Conservation (phyloP, 2,329 filamentous ascomycete genomes). For the Alternaria angustiovoidea region DNA sequence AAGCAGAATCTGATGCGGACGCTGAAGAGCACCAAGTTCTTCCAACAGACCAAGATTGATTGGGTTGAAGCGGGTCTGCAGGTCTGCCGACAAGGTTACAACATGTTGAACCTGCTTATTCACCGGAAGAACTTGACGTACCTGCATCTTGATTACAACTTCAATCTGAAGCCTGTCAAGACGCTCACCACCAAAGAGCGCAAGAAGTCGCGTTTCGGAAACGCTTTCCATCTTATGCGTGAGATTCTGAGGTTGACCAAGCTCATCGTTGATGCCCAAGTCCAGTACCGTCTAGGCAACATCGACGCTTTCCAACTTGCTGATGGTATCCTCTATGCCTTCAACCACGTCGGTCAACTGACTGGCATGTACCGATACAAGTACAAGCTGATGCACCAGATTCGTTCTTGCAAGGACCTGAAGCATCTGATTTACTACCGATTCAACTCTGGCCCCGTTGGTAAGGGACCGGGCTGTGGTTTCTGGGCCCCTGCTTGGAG, state of each 20-base stretch:
- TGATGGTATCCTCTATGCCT: slow-evolving; percentile 98
- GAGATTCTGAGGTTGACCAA: slow-evolving; percentile 96
- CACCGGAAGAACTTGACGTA: slow-evolving; percentile 99
- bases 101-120: slow-evolving; percentile 97
- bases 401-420: slow-evolving; percentile 96
- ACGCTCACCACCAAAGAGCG: slow-evolving; percentile 98
- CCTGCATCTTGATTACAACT: slow-evolving; percentile 98
- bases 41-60: slow-evolving; percentile 98
- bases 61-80: slow-evolving; percentile 99
- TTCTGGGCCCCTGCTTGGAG: slow-evolving; percentile 99
- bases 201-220: slow-evolving; percentile 99
- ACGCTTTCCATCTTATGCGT: slow-evolving; percentile 98
- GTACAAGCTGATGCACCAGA: slow-evolving; percentile 99
- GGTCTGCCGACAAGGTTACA: slow-evolving; percentile 97
- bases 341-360: slow-evolving; percentile 97
- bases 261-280: slow-evolving; percentile 96
- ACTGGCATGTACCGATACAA: slow-evolving; percentile 99
- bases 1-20: slow-evolving; percentile 91
- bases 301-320: slow-evolving; percentile 99
- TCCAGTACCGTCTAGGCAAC: slow-evolving; percentile 96
- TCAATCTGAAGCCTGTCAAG: slow-evolving; percentile 99
- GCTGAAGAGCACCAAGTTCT: slow-evolving; percentile 96
- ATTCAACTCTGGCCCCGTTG: slow-evolving; percentile 96
- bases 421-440: slow-evolving; percentile 99
- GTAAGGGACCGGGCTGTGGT: slow-evolving; percentile 96